Percentiles rank a stretch among this genome's conserved stretches.
phyloP scores from a whole-genome alignment of 148 eudicot genomes.

The Drosera capensis region DNA sequence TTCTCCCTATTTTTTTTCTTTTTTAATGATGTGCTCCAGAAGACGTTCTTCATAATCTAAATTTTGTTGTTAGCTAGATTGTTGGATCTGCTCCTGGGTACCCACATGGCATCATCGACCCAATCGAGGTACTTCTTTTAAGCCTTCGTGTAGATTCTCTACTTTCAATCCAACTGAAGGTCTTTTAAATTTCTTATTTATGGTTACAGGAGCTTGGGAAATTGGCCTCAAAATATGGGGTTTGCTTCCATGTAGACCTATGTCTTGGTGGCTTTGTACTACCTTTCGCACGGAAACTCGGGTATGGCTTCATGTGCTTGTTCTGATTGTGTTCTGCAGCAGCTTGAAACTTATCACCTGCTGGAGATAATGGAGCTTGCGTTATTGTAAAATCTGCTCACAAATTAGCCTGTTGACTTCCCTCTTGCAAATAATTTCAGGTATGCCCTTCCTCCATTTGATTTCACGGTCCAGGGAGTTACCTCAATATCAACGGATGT shows the following conservation, averaged over 20 bases:
- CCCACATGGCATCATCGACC: conserved; percentile 97
- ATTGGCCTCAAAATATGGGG: conserved; percentile 47
- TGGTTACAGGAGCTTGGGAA: conserved; percentile 76
- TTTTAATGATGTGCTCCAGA: neutral
- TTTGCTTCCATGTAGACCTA: conserved; percentile 95
- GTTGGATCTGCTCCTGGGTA: conserved; percentile 98
- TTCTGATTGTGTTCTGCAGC: neutral
- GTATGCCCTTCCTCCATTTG: conserved; percentile 81
- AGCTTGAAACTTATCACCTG: neutral
- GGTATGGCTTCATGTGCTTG: conserved; percentile 32
- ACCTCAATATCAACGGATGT: conserved; percentile 93
- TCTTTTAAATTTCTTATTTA: conserved; percentile 2
- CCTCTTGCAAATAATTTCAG: conserved; percentile 17
- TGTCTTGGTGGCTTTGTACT: conserved; percentile 98
- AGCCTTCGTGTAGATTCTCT: neutral
- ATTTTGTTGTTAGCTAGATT: conserved; percentile 30
- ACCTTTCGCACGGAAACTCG: conserved; percentile 92
- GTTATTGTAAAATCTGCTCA: too few relatives aligned
- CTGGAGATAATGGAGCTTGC: too few relatives aligned
- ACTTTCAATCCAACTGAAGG: neutral
- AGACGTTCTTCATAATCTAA: neutral
- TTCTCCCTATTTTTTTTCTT: neutral
- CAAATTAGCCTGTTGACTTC: neutral
- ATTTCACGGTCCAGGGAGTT: conserved; percentile 83
- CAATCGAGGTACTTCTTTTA: conserved; percentile 82